Conservation (phyloP, 208 protist genomes). For the Leishmania arabica region DNA sequence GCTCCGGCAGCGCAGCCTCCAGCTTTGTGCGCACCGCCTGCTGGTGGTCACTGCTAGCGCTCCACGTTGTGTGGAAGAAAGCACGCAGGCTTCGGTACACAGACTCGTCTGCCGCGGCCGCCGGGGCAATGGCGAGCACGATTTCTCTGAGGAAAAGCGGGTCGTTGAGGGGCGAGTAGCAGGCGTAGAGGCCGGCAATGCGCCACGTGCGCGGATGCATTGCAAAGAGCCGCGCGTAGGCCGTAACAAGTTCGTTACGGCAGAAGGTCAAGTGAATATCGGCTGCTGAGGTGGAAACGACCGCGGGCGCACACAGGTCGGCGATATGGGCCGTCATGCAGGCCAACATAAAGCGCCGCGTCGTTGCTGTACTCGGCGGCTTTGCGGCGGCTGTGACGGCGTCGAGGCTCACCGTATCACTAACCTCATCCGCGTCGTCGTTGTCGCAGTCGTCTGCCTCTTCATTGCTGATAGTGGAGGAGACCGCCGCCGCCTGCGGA, state of each 20-base stretch:
- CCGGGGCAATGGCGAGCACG: slow-evolving; percentile 29
- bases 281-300: slow-evolving; percentile 26
- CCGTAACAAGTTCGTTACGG: slow-evolving; percentile 57
- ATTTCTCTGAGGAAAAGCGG: slow-evolving; percentile 48
- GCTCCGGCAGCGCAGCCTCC: slow-evolving; percentile 37
- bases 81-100: slow-evolving; percentile 43
- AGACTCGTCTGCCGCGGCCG: slow-evolving; percentile 39
- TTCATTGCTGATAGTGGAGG: neutral
- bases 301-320: slow-evolving; percentile 66
- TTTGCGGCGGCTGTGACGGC: neutral
- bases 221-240: slow-evolving; percentile 58
- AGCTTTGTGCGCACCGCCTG: slow-evolving; percentile 39
- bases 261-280: slow-evolving; percentile 58
- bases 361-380: neutral
- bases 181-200: slow-evolving; percentile 58
- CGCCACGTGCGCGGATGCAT: slow-evolving; percentile 55
- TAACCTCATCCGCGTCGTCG: slow-evolving; percentile 23
- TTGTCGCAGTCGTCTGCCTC: slow-evolving; percentile 4
- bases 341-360: slow-evolving; percentile 46
- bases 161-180: slow-evolving; percentile 76
- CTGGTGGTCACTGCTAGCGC: slow-evolving; percentile 51
- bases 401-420: slow-evolving; percentile 26
- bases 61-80: slow-evolving; percentile 56
- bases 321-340: slow-evolving; percentile 83
- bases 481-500: neutral